phyloP scores from a whole-genome alignment of 1,284 basidiomycete species.

The Cutaneotrichosporon daszewskae region DNA sequence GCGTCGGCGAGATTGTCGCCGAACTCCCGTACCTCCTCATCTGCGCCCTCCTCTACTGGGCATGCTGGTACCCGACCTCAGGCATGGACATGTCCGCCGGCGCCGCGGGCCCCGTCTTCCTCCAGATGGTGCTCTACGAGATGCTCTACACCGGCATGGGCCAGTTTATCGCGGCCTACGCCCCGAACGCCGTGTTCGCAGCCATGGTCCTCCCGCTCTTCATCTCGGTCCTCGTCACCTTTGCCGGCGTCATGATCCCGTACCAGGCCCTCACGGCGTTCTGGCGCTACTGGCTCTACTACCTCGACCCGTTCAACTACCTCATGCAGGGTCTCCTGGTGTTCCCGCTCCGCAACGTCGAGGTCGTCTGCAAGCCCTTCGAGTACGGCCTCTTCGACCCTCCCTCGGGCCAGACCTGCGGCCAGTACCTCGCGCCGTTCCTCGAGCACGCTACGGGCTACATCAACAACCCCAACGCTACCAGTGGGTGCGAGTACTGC shows the following conservation, averaged over 20 bases:
- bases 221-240: constrained; percentile 21
- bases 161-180: constrained; percentile 29
- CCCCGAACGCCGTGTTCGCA: constrained; percentile 38
- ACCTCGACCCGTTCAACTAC: constrained; percentile 39
- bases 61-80: constrained; percentile 11
- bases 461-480: constrained; percentile 52
- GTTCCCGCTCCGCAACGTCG: constrained; percentile 29
- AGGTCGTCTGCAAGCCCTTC: constrained; percentile 30
- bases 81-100: constrained; percentile 7
- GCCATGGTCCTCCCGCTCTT: constrained; percentile 24
- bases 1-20: constrained; percentile 36
- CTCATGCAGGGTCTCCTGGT: constrained; percentile 34
- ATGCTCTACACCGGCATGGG: constrained; percentile 45
- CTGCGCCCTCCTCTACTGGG: constrained; percentile 26
- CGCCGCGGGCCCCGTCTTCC: constrained; percentile 30
- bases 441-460: constrained; percentile 26
- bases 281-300: constrained; percentile 38
- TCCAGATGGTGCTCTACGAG: constrained; percentile 44
- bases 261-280: constrained; percentile 30
- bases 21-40: constrained; percentile 42
- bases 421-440: constrained; percentile 29
- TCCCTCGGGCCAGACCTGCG: constrained; percentile 40
- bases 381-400: constrained; percentile 42
- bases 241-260: constrained; percentile 33
- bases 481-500: constrained; percentile 36